Evolutionary conservation across 148 eudicot species (phyloP).

Genomic region (Nyssa sinensis): DNA sequence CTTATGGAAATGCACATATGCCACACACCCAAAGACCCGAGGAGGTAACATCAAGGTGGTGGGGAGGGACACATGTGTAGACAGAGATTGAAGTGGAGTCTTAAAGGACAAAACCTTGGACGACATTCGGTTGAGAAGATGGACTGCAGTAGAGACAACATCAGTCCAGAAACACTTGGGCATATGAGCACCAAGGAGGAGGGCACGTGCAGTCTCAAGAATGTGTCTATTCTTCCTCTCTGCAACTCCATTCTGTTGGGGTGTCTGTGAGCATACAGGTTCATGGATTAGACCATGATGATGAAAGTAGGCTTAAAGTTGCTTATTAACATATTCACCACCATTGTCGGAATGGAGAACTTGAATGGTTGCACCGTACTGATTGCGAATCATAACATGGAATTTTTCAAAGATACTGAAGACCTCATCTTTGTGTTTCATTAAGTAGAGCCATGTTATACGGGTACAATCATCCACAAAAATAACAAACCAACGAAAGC

Average conservation of each 20-base stretch:
- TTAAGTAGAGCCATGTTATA: slow-evolving; percentile 8
- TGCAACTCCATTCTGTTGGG: slow-evolving; percentile 7
- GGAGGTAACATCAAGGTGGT: not conserved
- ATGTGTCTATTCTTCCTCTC: not conserved
- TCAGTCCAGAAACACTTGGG: not conserved
- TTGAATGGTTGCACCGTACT: not conserved
- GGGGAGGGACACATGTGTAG: not conserved
- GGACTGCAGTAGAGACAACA: not conserved
- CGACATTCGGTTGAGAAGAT: not conserved
- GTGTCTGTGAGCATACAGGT: not conserved
- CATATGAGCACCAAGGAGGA: not conserved
- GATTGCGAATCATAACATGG: not conserved
- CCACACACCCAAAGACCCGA: too few species aligned
- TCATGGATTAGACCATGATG: not conserved
- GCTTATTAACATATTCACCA: not conserved
- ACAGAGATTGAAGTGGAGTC: not conserved
- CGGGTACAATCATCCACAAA: slow-evolving; percentile 10
- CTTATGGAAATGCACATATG: too few species aligned
- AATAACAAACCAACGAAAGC: not conserved
- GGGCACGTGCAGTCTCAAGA: not conserved
- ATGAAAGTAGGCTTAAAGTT: not conserved
- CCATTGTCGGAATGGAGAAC: slow-evolving; percentile 1
- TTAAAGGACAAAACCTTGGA: not conserved
- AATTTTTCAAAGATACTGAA: not conserved
- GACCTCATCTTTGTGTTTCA: slow-evolving; percentile 9